phyloP scores from a whole-genome alignment of 805 yeast genomes.

The Candida caryicola region DNA sequence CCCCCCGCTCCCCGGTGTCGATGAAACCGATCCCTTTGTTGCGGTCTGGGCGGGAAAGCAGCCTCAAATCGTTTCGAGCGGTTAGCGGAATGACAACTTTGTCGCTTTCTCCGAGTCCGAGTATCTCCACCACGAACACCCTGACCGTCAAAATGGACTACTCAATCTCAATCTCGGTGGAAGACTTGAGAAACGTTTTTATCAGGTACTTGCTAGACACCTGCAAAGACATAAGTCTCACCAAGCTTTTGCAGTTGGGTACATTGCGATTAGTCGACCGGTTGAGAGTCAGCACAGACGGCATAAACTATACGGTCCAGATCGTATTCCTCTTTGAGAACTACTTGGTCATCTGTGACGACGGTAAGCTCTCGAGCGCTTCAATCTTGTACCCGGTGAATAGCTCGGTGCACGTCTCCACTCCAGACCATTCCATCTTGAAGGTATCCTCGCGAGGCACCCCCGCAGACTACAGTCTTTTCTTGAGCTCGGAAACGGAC shows the following conservation, averaged over 20 bases:
- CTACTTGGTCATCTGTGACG: slow-evolving; percentile 27
- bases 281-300: slow-evolving; percentile 22
- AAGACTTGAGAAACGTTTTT: slow-evolving; percentile 26
- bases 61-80: not conserved
- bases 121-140: slow-evolving; percentile 6
- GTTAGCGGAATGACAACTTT: not conserved
- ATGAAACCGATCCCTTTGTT: not conserved
- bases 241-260: slow-evolving; percentile 31
- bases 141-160: slow-evolving; percentile 13
- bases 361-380: slow-evolving; percentile 3
- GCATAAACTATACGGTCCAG: slow-evolving; percentile 5
- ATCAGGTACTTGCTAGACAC: slow-evolving; percentile 26
- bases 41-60: not conserved
- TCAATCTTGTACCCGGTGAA: slow-evolving; percentile 10
- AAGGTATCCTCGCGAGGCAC: slow-evolving; percentile 13
- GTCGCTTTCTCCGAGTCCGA: slow-evolving; percentile 8
- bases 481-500: slow-evolving; percentile 26
- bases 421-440: slow-evolving; percentile 24
- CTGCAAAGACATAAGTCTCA: slow-evolving; percentile 22
- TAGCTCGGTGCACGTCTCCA: slow-evolving; percentile 6
- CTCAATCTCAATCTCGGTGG: slow-evolving; percentile 21
- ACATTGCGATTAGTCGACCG: slow-evolving; percentile 35
- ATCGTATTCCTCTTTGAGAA: slow-evolving; percentile 35
- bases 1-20: not conserved
- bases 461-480: slow-evolving; percentile 10